A percentile compares a stretch with the other conserved stretches of the same genome.
These are phyloP conservation scores for Cucurbita argyrosperma DNA, from an alignment of 306 rosid genomes.

Conservation along the genomic window DNA sequence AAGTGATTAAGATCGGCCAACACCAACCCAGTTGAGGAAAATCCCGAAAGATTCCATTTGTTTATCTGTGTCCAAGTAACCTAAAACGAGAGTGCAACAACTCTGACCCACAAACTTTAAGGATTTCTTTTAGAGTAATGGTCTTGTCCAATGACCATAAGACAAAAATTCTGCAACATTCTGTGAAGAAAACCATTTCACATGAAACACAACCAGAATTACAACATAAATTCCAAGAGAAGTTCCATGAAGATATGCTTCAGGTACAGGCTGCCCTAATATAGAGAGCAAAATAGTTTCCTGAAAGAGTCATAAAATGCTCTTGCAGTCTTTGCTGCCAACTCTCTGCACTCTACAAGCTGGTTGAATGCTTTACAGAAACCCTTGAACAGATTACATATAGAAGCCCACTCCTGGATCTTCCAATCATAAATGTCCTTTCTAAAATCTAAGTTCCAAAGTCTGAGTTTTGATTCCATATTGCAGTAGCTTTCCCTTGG, in stretches of 20 bases:
- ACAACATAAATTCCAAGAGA: not conserved
- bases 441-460: not conserved
- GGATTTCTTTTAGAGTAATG: not conserved
- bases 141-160: not conserved
- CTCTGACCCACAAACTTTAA: not conserved
- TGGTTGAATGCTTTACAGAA: not conserved
- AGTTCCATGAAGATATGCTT: not conserved
- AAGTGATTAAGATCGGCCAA: not conserved
- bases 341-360: not conserved
- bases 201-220: not conserved
- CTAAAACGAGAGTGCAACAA: not conserved
- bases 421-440: not conserved
- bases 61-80: not conserved
- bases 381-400: not conserved
- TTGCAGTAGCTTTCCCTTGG: not conserved
- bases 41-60: not conserved
- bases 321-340: not conserved
- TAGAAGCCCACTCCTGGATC: not conserved
- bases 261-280: not conserved
- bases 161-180: not conserved
- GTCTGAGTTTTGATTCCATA: not conserved
- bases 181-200: not conserved
- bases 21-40: not conserved
- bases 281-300: not conserved
- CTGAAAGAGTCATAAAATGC: not conserved